These are phyloP conservation scores for Euphorbia celastroides DNA, from an alignment of 441 rosid genomes.

Conservation along the genomic window DNA sequence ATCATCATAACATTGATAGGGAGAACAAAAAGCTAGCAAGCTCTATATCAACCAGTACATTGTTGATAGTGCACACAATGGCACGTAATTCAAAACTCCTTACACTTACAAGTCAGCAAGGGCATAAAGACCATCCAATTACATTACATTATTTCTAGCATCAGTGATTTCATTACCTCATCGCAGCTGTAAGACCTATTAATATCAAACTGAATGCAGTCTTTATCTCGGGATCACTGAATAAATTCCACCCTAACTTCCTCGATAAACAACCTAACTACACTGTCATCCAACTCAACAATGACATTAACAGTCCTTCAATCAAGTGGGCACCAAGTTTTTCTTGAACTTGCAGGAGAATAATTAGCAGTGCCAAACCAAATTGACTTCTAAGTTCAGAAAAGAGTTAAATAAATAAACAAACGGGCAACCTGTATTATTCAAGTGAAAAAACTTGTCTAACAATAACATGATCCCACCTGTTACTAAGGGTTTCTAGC, in stretches of 20 bases:
- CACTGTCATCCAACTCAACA: neutral
- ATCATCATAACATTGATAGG: neutral
- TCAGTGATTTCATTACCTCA: neutral
- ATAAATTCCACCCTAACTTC: neutral
- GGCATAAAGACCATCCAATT: neutral
- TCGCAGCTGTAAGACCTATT: neutral
- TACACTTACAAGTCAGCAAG: neutral
- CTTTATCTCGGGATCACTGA: neutral
- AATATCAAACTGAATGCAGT: neutral
- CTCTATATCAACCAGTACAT: neutral
- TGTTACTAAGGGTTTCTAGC: neutral
- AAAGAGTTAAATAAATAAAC: neutral
- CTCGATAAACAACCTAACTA: neutral
- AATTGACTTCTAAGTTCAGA: neutral
- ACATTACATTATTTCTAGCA: neutral
- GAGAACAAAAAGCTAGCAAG: neutral
- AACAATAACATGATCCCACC: neutral
- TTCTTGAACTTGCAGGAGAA: neutral
- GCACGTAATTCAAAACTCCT: neutral
- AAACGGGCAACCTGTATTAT: neutral
- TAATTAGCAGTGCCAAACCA: neutral
- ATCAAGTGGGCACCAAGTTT: neutral
- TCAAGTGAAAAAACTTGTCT: neutral
- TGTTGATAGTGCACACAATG: neutral
- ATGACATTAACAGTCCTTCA: neutral